Conservation (phyloP, 75 land plant species). For the Pinus albicaulis region DNA sequence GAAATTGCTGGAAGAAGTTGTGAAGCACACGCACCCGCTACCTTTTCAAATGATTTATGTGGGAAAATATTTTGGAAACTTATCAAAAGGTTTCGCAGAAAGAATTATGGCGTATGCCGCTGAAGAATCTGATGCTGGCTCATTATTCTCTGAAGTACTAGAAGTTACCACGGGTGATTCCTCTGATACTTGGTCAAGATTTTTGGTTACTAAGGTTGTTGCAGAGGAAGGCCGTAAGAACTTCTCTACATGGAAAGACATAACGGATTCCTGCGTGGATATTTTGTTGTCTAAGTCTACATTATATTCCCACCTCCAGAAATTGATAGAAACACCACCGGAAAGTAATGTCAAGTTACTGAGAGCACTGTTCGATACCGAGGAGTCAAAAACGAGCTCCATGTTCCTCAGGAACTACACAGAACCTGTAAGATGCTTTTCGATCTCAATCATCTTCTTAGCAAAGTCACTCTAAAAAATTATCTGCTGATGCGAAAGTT, state of each 20-base stretch:
- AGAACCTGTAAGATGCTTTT: background rate
- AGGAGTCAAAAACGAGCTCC: background rate
- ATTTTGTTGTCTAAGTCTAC: background rate
- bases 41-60: constrained; percentile 6
- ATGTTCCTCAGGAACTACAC: background rate
- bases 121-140: background rate
- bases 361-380: background rate
- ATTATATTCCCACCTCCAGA: background rate
- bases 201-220: background rate
- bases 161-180: too few relatives aligned
- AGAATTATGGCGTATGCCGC: background rate
- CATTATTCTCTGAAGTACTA: background rate
- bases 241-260: background rate
- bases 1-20: background rate
- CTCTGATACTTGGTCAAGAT: too few relatives aligned
- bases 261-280: background rate
- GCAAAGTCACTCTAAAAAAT: background rate
- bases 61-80: background rate
- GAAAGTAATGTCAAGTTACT: background rate
- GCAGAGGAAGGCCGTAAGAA: background rate
- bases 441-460: background rate
- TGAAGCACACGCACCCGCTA: background rate
- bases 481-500: background rate
- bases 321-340: background rate
- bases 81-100: background rate